These are phyloP conservation scores for Termitomyces sp. DNA, from an alignment of 1,284 basidiomycete species.

Conservation along the genomic window DNA sequence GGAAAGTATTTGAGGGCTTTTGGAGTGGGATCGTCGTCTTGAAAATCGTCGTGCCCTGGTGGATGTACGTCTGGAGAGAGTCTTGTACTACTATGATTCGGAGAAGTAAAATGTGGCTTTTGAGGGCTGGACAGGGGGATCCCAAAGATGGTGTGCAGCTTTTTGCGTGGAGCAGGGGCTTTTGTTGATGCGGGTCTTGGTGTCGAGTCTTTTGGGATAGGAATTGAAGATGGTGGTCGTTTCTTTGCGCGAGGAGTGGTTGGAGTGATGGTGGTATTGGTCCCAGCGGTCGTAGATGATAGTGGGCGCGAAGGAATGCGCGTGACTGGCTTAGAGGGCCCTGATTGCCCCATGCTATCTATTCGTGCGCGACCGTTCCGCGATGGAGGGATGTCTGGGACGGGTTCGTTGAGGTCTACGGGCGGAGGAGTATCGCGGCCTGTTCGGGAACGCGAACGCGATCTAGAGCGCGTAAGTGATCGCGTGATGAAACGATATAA, in stretches of 20 bases:
- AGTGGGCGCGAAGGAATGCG: constrained; percentile 57
- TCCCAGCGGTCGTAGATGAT: constrained; percentile 57
- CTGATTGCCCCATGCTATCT: constrained; percentile 18
- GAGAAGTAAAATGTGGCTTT: constrained; percentile 35
- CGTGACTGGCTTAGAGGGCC: constrained; percentile 42
- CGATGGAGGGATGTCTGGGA: constrained; percentile 21
- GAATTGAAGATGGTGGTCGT: constrained; percentile 23
- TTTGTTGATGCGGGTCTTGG: constrained; percentile 29
- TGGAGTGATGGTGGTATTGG: constrained; percentile 54
- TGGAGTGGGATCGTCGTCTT: constrained; percentile 27
- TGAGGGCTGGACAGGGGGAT: constrained; percentile 38
- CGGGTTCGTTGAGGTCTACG: constrained; percentile 18
- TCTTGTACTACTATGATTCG: constrained; percentile 28
- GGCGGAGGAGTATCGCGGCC: constrained; percentile 15
- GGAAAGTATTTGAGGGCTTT: constrained; percentile 23
- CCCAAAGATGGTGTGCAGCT: constrained; percentile 49
- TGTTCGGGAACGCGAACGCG: constrained; percentile 43
- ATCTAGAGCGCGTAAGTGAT: constrained; percentile 47
- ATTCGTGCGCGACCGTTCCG: constrained; percentile 13
- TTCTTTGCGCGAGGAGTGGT: constrained; percentile 40
- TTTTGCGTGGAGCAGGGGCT: constrained; percentile 31
- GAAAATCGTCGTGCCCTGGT: constrained; percentile 11
- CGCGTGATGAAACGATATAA: constrained; percentile 48
- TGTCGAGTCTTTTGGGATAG: constrained; percentile 19
- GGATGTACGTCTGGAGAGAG: constrained; percentile 25